phyloP scores from a whole-genome alignment of 1,284 basidiomycete genomes.

The Schizophyllum commune region DNA sequence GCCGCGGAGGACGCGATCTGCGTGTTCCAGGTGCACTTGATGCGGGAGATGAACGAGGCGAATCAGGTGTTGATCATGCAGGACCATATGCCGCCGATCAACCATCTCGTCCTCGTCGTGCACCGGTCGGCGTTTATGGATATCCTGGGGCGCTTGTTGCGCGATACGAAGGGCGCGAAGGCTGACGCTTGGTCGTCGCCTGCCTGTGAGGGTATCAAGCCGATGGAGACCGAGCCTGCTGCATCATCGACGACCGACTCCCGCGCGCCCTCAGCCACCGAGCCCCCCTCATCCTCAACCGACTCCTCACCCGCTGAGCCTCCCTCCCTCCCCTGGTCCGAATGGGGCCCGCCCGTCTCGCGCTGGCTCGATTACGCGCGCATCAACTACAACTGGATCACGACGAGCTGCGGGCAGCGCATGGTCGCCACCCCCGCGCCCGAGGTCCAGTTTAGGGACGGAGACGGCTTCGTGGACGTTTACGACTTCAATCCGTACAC shows the following conservation, averaged over 20 bases:
- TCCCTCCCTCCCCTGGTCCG: conserved; percentile 24
- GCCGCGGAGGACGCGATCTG: conserved; percentile 29
- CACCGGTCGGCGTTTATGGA: not conserved
- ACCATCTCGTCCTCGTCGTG: not conserved
- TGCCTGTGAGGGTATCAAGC: no score
- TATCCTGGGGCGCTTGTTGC: not conserved
- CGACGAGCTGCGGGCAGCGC: conserved; percentile 39
- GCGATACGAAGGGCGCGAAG: conserved; percentile 10
- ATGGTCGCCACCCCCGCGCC: conserved; percentile 17
- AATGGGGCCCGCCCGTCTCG: conserved; percentile 35
- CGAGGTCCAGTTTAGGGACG: not conserved
- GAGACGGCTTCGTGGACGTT: conserved; percentile 12
- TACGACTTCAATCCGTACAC: conserved; percentile 34
- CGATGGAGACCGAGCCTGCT: no score
- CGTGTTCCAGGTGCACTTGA: conserved; percentile 32
- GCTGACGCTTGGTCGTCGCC: conserved; percentile 20
- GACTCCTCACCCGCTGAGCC: conserved; percentile 1
- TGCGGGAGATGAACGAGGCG: not conserved
- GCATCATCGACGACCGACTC: no score
- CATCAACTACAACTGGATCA: conserved; percentile 38
- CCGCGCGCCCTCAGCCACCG: no score
- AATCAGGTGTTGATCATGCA: not conserved
- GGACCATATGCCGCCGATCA: not conserved
- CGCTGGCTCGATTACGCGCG: conserved; percentile 34
- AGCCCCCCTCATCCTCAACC: not conserved